Conservation (phyloP, 345 rosid species). For the Angophora floribunda region DNA sequence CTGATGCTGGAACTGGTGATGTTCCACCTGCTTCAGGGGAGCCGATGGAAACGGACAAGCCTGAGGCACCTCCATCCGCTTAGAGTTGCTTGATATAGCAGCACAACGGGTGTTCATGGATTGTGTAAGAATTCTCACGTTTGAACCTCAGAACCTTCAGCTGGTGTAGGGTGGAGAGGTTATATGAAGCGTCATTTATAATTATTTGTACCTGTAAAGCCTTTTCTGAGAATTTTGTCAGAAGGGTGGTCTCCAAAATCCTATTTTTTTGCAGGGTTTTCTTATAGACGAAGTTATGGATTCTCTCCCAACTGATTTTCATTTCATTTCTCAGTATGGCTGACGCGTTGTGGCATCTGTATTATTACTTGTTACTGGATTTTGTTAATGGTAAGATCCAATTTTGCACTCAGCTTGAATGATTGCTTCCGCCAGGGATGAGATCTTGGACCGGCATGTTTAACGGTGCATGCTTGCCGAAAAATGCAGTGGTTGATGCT, state of each 20-base stretch:
- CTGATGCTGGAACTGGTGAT: conserved; percentile 19
- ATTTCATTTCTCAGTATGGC: not conserved
- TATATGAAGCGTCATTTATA: not conserved
- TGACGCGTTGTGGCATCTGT: not conserved
- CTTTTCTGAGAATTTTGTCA: not conserved
- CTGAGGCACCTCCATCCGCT: conserved; percentile 14
- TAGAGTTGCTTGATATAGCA: not conserved
- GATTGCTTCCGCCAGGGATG: not conserved
- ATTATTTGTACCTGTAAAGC: not conserved
- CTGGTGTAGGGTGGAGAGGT: not conserved
- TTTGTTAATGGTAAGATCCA: not conserved
- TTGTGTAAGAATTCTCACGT: not conserved
- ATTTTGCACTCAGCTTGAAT: not conserved
- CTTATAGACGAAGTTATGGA: not conserved
- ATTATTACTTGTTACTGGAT: not conserved
- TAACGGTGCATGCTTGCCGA: not conserved
- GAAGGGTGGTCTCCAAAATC: not conserved
- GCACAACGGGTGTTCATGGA: not conserved
- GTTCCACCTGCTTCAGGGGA: conserved; percentile 35
- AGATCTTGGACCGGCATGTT: not conserved
- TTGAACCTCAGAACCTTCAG: not conserved
- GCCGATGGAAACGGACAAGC: conserved; percentile 71
- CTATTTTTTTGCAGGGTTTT: not conserved
- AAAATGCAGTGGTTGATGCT: not conserved
- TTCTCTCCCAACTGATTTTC: not conserved